Base-by-base conservation (phyloP, 1,139 yeast species). In the Yamadazyma triangularis region DNA sequence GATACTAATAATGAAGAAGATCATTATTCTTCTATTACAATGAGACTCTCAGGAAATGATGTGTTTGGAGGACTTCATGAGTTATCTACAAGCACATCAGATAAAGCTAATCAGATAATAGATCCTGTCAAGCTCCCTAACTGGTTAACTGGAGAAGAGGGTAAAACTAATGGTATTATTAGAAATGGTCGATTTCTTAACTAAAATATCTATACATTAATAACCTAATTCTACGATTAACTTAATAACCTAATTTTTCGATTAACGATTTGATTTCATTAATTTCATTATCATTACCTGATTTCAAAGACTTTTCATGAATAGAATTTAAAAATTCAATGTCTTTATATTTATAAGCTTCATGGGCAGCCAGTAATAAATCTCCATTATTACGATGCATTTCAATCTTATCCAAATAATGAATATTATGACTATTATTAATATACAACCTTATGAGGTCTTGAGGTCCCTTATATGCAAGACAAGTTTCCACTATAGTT, bases 131-230 rank as follows among this genome's bases (percentile, higher is more conserved):
- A 48, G 1, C 56, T 84, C 18, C 95, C 95, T 0, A 69, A 74
- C 13, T 86, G 89, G 89, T 51, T 86, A 25, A 79, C 94, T 2
- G 95, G 95, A 2, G 91, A 84, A 50, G 81, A 79, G 41, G 84
- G 79, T 1, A 50, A 51, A 8, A 53, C 53, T 30, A 39, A 71
- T 26, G 87, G 87, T 0, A 47, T 44, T 0, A 60, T 79, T 5
- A 54, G 47, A 28, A 58, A 76, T 42, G 79, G 78, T 0, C 50
- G 48, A 24, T 70, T 70, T 34, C 14, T 8, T 25, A 25, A 38
- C 8, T 14, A 24, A 13, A 24, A 13, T 8, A 13, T 13, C 4
- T 14, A 27, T 12, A 18, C 8, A 8, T 21, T 7, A 8, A 10
- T 8, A 7, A 8, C 8, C 15, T 8, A 11, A 19, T 10, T 21